Percentiles rank a stretch among this genome's conserved stretches.
Evolutionary conservation across 495 filamentous ascomycete species (phyloP).

Genomic region (Aspergillus campestris): DNA sequence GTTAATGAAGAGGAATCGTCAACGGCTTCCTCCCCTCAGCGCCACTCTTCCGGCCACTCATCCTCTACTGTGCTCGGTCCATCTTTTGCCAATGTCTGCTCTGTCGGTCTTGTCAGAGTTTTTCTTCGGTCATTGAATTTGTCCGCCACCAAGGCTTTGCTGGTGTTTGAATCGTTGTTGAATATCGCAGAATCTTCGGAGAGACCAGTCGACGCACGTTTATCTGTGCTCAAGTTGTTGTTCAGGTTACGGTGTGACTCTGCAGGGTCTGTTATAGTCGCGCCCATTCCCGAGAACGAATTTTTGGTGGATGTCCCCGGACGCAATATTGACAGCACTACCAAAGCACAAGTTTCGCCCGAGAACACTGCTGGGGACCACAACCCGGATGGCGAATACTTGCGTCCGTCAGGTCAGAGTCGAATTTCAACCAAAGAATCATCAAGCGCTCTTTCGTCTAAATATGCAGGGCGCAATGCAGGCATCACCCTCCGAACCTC

Average conservation of each 20-base stretch:
- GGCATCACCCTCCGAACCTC: slow-evolving; percentile 27
- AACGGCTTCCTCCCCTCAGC: slow-evolving; percentile 15
- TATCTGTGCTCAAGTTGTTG: slow-evolving; percentile 75
- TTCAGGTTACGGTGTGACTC: slow-evolving; percentile 79
- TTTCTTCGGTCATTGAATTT: slow-evolving; percentile 35
- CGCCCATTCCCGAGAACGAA: slow-evolving; percentile 56
- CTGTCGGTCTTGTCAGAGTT: slow-evolving; percentile 35
- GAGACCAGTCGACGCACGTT: slow-evolving; percentile 54
- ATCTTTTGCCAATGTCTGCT: slow-evolving; percentile 36
- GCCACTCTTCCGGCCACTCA: slow-evolving; percentile 27
- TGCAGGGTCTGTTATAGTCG: slow-evolving; percentile 60
- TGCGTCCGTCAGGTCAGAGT: slow-evolving; percentile 11
- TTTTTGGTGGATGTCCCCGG: slow-evolving; percentile 62
- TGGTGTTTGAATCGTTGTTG: slow-evolving; percentile 31
- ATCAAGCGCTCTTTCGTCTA: slow-evolving; percentile 15
- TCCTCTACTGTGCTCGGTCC: slow-evolving; percentile 27
- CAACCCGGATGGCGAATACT: slow-evolving; percentile 15
- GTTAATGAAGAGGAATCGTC: slow-evolving; percentile 11
- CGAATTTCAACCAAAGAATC: slow-evolving; percentile 19
- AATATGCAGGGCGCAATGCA: slow-evolving; percentile 22
- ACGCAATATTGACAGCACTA: slow-evolving; percentile 46
- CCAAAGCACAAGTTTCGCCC: slow-evolving; percentile 16
- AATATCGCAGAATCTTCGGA: slow-evolving; percentile 31
- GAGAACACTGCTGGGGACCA: slow-evolving; percentile 19
- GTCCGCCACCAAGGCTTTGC: slow-evolving; percentile 30